Evolutionary conservation across 2,329 filamentous ascomycete species (phyloP), one percentile per base, ranked within the genome.

Genomic region (Parastagonospora avenae): DNA sequence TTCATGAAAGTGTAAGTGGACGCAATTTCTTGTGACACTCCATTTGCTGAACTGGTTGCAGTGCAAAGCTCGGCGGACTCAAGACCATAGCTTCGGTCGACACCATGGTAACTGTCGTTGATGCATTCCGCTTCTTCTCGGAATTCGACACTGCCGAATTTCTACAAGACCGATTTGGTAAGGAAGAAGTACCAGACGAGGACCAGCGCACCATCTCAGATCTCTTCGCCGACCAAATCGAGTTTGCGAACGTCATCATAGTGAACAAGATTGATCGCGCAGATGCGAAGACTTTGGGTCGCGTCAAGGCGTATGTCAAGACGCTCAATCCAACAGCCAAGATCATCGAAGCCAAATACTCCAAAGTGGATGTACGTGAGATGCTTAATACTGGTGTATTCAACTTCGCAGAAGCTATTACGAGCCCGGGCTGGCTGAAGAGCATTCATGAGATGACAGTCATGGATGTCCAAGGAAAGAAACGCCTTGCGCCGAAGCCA

Each of bases 121-220:
- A 91, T 64, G 85, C 87, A 0, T 90, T 90, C 69, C 88, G 87
- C 24, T 82, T 91, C 60, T 82, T 89, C 57, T 79, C 86, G 43
- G 88, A 90, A 66, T 90, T 91, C 64, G 83, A 88, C 60, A 91
- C 88, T 0, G 79, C 80, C 1, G 86, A 91, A 50, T 80, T 91
- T 11, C 73, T 91, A 0, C 86, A 85, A 0, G 81, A 85, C 16
- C 80, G 88, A 2, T 84, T 82, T 48, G 78, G 79, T 1, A 70
- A 78, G 10, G 79, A 86, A 4, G 85, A 87, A 47, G 66, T 70
- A 0, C 82, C 4, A 68, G 83, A 72, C 0, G 88, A 91, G 57
- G 88, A 91, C 52, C 87, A 91, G 58, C 77, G 88, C 0, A 90
- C 86, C 0, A 87, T 91, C 2, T 89, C 87, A 0, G 87, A 91